Conservation (phyloP, 768 basidiomycete genomes). For the Boletus coccyginus region DNA sequence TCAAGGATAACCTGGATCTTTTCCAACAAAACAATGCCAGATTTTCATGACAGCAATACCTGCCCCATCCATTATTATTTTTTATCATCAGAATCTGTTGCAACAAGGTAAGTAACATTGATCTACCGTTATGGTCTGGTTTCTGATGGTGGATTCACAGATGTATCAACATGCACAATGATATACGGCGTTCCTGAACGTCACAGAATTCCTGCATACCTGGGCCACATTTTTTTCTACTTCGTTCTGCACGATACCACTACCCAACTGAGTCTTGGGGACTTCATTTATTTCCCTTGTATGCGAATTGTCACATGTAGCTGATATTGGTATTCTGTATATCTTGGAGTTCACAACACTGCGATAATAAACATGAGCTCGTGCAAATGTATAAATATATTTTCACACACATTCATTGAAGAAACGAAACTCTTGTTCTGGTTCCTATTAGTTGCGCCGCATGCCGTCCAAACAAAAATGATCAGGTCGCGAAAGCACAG, state of each 20-base stretch:
- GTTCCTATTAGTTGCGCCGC: background rate
- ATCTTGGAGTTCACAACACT: background rate
- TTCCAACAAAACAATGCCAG: background rate
- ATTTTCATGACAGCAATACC: background rate
- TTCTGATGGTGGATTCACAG: slow-evolving; percentile 15
- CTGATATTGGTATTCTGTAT: background rate
- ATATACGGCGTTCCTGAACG: background rate
- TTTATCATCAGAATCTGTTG: background rate
- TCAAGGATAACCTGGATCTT: slow-evolving; percentile 8
- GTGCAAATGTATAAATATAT: slow-evolving; percentile 20
- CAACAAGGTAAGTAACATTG: background rate
- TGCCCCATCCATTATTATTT: background rate
- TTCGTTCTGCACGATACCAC: background rate
- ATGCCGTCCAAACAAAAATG: too few relatives aligned
- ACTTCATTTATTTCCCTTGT: slow-evolving; percentile 25
- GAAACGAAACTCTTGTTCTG: background rate
- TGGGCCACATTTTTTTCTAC: slow-evolving; percentile 2
- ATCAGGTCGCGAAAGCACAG: background rate
- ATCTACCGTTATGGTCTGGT: background rate
- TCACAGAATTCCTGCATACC: too few relatives aligned
- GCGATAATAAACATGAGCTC: background rate
- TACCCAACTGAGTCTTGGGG: background rate
- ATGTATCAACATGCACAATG: background rate
- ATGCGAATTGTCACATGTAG: background rate
- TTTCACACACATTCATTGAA: slow-evolving; percentile 21